phyloP scores from a whole-genome alignment of 2,329 filamentous ascomycete genomes.

The Dactylellina leptospora region DNA sequence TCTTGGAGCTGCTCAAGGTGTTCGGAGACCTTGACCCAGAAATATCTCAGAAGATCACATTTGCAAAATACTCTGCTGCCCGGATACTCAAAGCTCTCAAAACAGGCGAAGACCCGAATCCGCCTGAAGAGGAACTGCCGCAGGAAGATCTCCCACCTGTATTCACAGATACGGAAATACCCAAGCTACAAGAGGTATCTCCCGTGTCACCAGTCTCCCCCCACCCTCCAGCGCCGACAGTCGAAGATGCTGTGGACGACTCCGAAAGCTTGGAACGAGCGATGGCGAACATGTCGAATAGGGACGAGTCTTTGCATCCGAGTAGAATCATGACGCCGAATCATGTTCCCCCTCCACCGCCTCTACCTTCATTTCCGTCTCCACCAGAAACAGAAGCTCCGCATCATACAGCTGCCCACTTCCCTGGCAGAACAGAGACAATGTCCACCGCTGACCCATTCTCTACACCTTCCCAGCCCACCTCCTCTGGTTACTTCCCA shows the following conservation, averaged over 20 bases:
- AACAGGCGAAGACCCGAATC: constrained; percentile 89
- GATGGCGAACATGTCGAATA: constrained; percentile 63
- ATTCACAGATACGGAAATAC: constrained; percentile 66
- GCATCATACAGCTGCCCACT: constrained; percentile 29
- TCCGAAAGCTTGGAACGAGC: constrained; percentile 59
- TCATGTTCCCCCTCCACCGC: constrained; percentile 57
- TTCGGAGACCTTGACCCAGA: constrained; percentile 53
- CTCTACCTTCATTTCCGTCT: constrained; percentile 58
- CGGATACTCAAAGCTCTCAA: constrained; percentile 91
- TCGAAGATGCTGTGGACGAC: constrained; percentile 67
- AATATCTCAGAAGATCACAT: constrained; percentile 82
- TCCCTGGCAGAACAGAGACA: constrained; percentile 38
- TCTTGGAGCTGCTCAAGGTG: constrained; percentile 85
- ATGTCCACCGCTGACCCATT: constrained; percentile 60
- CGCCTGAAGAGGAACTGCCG: constrained; percentile 61
- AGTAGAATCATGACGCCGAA: constrained; percentile 51
- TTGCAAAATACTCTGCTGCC: constrained; percentile 92
- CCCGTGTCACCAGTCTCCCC: constrained; percentile 45
- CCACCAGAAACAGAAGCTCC: constrained; percentile 51
- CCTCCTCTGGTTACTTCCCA: constrained; percentile 53
- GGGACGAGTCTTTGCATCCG: constrained; percentile 65
- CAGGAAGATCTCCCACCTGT: constrained; percentile 63
- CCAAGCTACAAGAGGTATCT: constrained; percentile 56
- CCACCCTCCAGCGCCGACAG: constrained; percentile 61
- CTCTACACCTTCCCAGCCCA: constrained; percentile 59